Evolutionary conservation across 2,329 filamentous ascomycete genomes (phyloP).

Genomic region (Talaromyces sp.): DNA sequence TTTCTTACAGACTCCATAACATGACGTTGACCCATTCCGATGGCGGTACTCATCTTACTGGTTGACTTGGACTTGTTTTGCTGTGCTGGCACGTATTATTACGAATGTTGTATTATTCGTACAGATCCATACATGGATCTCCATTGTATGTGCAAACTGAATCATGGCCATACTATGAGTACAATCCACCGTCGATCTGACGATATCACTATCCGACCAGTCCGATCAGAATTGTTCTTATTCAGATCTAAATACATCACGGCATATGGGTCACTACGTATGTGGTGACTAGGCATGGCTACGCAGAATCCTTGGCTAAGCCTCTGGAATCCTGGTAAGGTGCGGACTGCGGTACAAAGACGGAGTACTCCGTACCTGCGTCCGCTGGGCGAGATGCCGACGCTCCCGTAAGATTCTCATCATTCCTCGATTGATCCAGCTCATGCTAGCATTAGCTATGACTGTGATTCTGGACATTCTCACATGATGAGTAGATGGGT

Average conservation of each 20-base stretch:
- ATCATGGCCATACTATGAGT: no score
- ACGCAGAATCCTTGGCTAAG: constrained; percentile 4
- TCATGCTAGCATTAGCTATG: background rate
- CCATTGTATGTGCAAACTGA: background rate
- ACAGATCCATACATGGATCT: background rate
- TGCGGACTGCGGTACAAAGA: background rate
- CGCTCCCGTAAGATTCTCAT: background rate
- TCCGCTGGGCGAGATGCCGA: constrained; percentile 8
- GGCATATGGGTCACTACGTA: background rate
- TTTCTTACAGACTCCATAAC: constrained; percentile 13
- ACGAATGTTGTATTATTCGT: background rate
- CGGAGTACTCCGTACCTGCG: constrained; percentile 15
- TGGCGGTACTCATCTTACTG: background rate
- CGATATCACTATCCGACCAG: background rate
- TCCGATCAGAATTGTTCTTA: background rate
- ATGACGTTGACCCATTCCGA: constrained; percentile 20
- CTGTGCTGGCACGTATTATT: constrained; percentile 5
- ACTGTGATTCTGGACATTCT: background rate
- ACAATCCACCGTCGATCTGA: background rate
- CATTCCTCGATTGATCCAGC: background rate
- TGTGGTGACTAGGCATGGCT: constrained; percentile 2
- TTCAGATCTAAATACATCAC: background rate
- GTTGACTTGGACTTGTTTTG: background rate
- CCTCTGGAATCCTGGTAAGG: constrained; percentile 9
- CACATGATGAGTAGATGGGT: no score